Evolutionary conservation across 306 rosid genomes (phyloP).

Genomic region (Glycine soja): DNA sequence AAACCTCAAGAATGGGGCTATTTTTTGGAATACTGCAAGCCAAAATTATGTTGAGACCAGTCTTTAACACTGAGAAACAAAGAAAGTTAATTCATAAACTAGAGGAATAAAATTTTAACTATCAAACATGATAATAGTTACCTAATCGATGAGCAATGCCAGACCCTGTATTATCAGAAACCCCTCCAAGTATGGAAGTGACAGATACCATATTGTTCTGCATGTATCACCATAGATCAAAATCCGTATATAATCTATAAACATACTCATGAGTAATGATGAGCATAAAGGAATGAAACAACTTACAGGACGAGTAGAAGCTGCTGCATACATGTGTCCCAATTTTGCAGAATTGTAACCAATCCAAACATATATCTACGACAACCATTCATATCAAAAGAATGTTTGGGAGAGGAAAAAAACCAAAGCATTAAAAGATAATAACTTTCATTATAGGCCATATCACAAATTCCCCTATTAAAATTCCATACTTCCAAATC

Average conservation of each 20-base stretch:
- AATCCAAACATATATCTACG: constrained; percentile 85
- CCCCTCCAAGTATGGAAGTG: constrained; percentile 84
- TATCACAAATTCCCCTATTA: not conserved
- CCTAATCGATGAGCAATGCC: constrained; percentile 88
- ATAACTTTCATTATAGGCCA: not conserved
- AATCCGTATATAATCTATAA: not conserved
- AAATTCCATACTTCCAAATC: not conserved
- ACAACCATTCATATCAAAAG: constrained; percentile 24
- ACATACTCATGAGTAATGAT: not conserved
- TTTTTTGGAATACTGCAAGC: constrained; percentile 89
- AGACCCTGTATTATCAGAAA: constrained; percentile 86
- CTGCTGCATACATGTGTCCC: constrained; percentile 87
- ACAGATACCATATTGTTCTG: constrained; percentile 72
- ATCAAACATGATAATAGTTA: constrained; percentile 41
- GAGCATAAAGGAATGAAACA: constrained; percentile 21
- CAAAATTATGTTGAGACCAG: constrained; percentile 79
- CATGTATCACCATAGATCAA: constrained; percentile 17
- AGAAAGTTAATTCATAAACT: constrained; percentile 14
- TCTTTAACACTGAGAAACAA: constrained; percentile 68
- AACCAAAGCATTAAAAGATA: constrained; percentile 21
- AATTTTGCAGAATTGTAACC: constrained; percentile 83
- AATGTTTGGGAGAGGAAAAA: not conserved
- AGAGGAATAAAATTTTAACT: not conserved
- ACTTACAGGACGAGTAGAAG: constrained; percentile 80
- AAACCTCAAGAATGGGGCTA: constrained; percentile 80